Conservation (phyloP, 78 protist genomes). For the Monosiga brevicollis region DNA sequence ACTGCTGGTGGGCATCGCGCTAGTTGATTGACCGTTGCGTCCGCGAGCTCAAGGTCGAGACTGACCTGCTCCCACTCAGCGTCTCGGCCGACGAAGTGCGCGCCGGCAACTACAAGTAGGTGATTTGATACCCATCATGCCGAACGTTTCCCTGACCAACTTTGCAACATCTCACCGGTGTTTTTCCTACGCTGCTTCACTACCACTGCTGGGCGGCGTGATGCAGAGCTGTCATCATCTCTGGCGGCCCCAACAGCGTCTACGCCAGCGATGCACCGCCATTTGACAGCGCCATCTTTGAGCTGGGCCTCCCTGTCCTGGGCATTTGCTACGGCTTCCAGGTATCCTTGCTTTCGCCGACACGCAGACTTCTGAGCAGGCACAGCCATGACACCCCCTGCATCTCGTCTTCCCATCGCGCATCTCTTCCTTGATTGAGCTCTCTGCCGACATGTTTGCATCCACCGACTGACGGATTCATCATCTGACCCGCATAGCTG, state of each 20-base stretch:
- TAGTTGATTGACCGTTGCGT: conserved; percentile 85
- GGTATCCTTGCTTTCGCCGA: too few species aligned
- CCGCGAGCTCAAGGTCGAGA: conserved; percentile 75
- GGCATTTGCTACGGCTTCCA: conserved; percentile 97
- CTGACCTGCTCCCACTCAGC: conserved; percentile 65
- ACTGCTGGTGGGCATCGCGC: neutral
- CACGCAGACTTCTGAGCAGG: too few species aligned
- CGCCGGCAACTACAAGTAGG: conserved; percentile 5
- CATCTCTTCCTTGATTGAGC: too few species aligned
- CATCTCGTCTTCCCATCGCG: too few species aligned
- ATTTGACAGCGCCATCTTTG: conserved; percentile 48
- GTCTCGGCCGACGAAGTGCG: conserved; percentile 20
- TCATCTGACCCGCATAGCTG: neutral
- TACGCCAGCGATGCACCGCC: conserved; percentile 66
- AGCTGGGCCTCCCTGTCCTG: conserved; percentile 54
- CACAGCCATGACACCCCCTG: too few species aligned
- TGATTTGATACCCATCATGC: neutral
- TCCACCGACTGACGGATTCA: too few species aligned
- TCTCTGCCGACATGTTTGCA: too few species aligned
- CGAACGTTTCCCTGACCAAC: neutral
- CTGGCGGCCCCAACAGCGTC: conserved; percentile 85
- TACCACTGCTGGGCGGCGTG: neutral
- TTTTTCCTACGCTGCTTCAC: neutral
- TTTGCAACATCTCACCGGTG: neutral
- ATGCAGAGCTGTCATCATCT: conserved; percentile 60